Evolutionary conservation across 805 yeast species (phyloP), one percentile per base, ranked within the genome.

Genomic region (Metschnikowia anglica): DNA sequence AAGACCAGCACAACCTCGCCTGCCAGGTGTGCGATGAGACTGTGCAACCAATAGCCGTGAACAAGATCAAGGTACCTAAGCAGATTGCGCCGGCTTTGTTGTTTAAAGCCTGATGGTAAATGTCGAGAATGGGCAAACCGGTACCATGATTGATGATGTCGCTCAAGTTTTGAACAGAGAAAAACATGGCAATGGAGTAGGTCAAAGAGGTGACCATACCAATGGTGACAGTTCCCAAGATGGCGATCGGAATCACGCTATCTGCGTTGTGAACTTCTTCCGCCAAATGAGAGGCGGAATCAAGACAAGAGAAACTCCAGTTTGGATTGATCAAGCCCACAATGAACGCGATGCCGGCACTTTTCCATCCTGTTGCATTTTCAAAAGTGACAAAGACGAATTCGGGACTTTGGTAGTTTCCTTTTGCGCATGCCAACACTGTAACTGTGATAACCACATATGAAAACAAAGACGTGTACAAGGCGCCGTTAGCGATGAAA

Each of bases 11-110:
- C 46, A 68, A 57, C 56, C 73, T 60, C 19, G 72, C 65, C 59
- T 68, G 73, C 72, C 72, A 68, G 18, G 73, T 68, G 55, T 67
- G 72, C 34, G 67, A 65, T 26, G 67, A 56, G 41, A 67, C 61
- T 23, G 70, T 68, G 53, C 72, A 66, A 2, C 72, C 71, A 31
- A 53, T 51, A 19, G 66, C 70, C 37, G 71, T 66, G 31, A 64
- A 48, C 36, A 66, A 58, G 23, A 68, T 58, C 41, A 68, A 56
- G 21, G 56, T 45, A 3, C 69, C 72, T 39, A 68, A 56, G 47
- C 66, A 59, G 21, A 66, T 53, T 21, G 73, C 71, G 18, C 73
- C 73, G 19, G 58, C 58, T 36, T 54, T 60, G 54, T 54, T 61
- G 13, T 52, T 51, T 34, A 68, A 58, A 5, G 71, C 72, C 49